Base-by-base conservation (phyloP, 2,329 filamentous ascomycete genomes). In the Dactylonectria macrodidyma region DNA sequence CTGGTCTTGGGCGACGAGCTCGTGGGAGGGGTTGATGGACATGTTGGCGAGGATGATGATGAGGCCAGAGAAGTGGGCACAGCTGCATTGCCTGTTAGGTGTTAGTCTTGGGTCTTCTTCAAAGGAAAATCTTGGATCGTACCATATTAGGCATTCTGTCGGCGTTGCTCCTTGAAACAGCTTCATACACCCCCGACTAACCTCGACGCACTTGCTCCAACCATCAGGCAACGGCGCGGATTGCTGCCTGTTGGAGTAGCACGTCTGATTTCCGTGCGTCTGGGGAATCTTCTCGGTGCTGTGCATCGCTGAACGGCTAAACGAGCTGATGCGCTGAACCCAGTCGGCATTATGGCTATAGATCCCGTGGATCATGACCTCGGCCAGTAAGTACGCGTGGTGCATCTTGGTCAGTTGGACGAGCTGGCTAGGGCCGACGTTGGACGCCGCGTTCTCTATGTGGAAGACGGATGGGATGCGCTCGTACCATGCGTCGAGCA, bases 301-400 rank as follows among this genome's bases (percentile, higher is more conserved):
- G 3, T 70, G 61, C 2, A 82, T 74, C 2, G 75, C 71, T 1
- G 69, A 68, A 7, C 63, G 72, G 0, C 77, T 77, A 9, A 78
- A 75, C 2, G 73, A 73, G 19, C 76, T 77, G 1, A 84, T 75
- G 2, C 69, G 68, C 58, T 77, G 75, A 5, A 83, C 68, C 82
- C 82, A 84, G 1, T 81, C 78, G 0, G 79, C 77, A 5, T 80
- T 74, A 9, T 77, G 66, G n/a, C 79, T 81, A 33, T 81, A 84
- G 2, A 84, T 74, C 2, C 83, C 81, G 33, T 83, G 81, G 0
- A 78, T 76, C 72, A 78, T 80, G 10, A 80, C 75, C n/a, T 81
- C 74, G 0, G 78, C 80, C 38, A 80, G 59, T 1, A 83, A 58
- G 38, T 81, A 83, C 1, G 77, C 75, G 55, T 82, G 81, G 33